These are phyloP conservation scores for Clavispora carvajalis DNA, from an alignment of 805 yeast genomes.

Conservation along the genomic window DNA sequence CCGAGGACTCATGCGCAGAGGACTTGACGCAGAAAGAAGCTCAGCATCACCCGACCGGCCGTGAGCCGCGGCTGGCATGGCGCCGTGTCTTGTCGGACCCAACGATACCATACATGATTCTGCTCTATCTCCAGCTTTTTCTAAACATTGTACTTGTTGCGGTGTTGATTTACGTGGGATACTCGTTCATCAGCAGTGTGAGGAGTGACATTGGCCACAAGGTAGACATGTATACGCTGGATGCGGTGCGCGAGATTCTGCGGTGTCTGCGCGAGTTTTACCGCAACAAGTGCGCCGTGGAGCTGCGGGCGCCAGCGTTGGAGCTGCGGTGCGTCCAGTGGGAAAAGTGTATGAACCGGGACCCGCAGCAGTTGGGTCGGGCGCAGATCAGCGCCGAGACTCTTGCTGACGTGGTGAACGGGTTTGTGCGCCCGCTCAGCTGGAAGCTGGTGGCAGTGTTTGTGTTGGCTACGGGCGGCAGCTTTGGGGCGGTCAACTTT, in stretches of 20 bases:
- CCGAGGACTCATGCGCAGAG: not conserved
- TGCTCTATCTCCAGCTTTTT: conserved; percentile 58
- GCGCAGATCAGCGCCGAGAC: conserved; percentile 77
- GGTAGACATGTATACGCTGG: conserved; percentile 56
- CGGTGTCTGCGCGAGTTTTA: conserved; percentile 65
- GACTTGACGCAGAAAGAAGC: not conserved
- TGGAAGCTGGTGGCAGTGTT: conserved; percentile 60
- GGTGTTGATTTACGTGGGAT: conserved; percentile 46
- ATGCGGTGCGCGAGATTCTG: conserved; percentile 58
- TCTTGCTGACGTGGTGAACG: conserved; percentile 74
- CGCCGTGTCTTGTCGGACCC: conserved; percentile 31
- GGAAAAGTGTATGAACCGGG: conserved; percentile 79
- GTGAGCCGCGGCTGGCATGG: not conserved
- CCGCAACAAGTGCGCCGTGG: conserved; percentile 66
- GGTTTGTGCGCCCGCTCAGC: conserved; percentile 66
- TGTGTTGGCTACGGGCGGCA: conserved; percentile 43
- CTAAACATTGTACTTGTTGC: conserved; percentile 52
- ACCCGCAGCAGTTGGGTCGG: conserved; percentile 62
- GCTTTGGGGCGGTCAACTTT: conserved; percentile 44
- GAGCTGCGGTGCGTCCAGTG: conserved; percentile 66
- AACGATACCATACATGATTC: conserved; percentile 49
- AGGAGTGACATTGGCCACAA: conserved; percentile 66
- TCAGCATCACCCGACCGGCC: not conserved
- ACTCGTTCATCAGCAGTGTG: conserved; percentile 50
- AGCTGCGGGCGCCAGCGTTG: conserved; percentile 65